Conservation (phyloP, 2,329 filamentous ascomycete species). For the Venturia pyrina region DNA sequence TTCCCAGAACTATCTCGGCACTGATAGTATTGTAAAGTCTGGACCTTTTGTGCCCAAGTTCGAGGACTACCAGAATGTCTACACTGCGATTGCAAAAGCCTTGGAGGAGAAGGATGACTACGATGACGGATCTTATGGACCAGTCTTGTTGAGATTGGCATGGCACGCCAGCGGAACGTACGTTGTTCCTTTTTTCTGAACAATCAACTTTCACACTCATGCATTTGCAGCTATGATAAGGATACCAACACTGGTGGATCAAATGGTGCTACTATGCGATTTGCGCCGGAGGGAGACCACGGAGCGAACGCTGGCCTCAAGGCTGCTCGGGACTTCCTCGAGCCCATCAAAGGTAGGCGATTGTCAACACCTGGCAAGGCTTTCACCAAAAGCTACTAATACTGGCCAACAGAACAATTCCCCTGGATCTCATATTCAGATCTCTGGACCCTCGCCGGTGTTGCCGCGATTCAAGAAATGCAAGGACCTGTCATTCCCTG, state of each 20-base stretch:
- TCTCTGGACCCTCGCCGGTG: conserved; percentile 86
- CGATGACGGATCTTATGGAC: conserved; percentile 92
- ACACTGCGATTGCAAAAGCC: conserved; percentile 70
- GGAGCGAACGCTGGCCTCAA: conserved; percentile 89
- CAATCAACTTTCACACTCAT: conserved; percentile 15
- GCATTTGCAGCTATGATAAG: conserved; percentile 48
- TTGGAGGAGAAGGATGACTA: conserved; percentile 90
- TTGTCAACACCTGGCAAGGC: conserved; percentile 13
- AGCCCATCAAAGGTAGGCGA: conserved; percentile 69
- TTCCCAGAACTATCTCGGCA: background rate
- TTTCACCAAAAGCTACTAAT: conserved; percentile 15
- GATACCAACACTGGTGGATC: conserved; percentile 81
- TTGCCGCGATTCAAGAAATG: conserved; percentile 89
- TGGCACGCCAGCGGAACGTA: conserved; percentile 87
- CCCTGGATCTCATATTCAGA: conserved; percentile 97
- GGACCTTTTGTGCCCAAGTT: conserved; percentile 60
- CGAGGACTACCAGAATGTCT: conserved; percentile 91
- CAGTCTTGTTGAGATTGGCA: conserved; percentile 78
- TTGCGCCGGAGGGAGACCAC: conserved; percentile 78
- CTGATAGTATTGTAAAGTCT: conserved; percentile 30
- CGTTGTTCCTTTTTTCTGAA: conserved; percentile 15
- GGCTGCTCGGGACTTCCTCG: conserved; percentile 80
- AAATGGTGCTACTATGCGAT: conserved; percentile 96
- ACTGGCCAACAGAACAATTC: conserved; percentile 50
- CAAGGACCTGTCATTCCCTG: conserved; percentile 79